Conservation (phyloP, 208 protist species). For the Acanthamoeba lenticulata region DNA sequence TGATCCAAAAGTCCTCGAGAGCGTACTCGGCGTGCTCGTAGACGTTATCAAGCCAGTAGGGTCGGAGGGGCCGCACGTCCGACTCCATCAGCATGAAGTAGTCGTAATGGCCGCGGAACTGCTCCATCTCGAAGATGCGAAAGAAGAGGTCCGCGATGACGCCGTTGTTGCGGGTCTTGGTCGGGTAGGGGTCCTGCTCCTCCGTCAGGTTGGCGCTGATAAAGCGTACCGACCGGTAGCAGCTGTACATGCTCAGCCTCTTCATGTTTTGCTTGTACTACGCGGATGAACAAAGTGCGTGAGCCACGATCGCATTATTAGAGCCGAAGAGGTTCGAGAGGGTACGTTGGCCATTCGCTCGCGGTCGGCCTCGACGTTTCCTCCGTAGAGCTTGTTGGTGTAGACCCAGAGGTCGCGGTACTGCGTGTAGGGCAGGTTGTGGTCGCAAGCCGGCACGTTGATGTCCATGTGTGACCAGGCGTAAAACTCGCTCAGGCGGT, state of each 20-base stretch:
- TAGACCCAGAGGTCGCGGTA: slow-evolving; percentile 38
- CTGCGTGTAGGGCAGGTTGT: background rate
- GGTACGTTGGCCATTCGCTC: background rate
- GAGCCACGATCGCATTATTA: too few species aligned
- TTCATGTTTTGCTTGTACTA: slow-evolving; percentile 49
- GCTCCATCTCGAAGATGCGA: slow-evolving; percentile 41
- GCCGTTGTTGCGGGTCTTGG: slow-evolving; percentile 30
- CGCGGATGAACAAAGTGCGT: background rate
- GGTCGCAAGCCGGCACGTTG: slow-evolving; percentile 46
- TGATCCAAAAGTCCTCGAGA: slow-evolving; percentile 58
- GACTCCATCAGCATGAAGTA: slow-evolving; percentile 68
- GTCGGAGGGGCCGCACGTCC: slow-evolving; percentile 29
- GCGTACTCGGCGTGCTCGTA: slow-evolving; percentile 66
- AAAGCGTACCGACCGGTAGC: slow-evolving; percentile 21
- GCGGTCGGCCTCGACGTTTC: background rate
- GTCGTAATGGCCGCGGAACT: slow-evolving; percentile 47
- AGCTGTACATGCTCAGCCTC: slow-evolving; percentile 23
- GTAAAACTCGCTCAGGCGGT: slow-evolving; percentile 43
- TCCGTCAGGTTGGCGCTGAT: slow-evolving; percentile 54
- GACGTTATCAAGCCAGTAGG: slow-evolving; percentile 65
- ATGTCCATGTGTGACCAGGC: background rate
- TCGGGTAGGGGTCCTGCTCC: background rate
- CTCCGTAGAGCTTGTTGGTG: slow-evolving; percentile 58
- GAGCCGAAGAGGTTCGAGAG: too few species aligned
- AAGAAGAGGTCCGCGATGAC: slow-evolving; percentile 62